Conservation (phyloP, 2,329 filamentous ascomycete species). For the Colletotrichum tanaceti region DNA sequence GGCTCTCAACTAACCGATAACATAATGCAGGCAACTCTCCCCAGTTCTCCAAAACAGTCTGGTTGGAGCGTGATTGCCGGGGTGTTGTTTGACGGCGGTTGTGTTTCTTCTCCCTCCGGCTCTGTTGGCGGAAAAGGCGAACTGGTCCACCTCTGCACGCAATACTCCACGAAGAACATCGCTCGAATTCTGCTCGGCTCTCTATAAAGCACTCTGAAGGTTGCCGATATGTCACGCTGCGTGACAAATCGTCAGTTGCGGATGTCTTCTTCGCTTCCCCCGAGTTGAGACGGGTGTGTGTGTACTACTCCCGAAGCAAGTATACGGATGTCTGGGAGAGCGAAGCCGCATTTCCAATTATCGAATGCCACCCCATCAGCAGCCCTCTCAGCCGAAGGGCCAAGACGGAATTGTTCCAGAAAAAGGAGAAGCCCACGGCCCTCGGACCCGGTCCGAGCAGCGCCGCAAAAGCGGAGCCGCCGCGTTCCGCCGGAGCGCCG, state of each 20-base stretch:
- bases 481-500: constrained; percentile 20
- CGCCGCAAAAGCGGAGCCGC: constrained; percentile 1
- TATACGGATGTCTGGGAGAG: too few species aligned
- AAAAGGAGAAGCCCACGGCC: constrained; percentile 15
- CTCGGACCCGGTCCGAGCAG: constrained; percentile 26
- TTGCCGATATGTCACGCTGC: too few species aligned
- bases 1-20: too few species aligned
- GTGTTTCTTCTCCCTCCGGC: background rate
- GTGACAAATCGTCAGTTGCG: background rate
- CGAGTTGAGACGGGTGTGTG: background rate
- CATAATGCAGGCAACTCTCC: too few species aligned
- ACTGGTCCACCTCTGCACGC: background rate
- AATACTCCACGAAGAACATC: too few species aligned
- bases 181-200: too few species aligned
- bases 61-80: too few species aligned
- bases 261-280: background rate
- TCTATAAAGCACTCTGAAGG: too few species aligned
- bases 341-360: too few species aligned
- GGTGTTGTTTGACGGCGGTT: background rate
- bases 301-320: background rate
- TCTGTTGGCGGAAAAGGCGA: too few species aligned
- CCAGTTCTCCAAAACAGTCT: too few species aligned
- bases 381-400: background rate
- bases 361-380: too few species aligned
- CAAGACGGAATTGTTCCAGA: constrained; percentile 15